Base-by-base conservation (phyloP, 2,329 filamentous ascomycete genomes). In the Microdochium paspali region DNA sequence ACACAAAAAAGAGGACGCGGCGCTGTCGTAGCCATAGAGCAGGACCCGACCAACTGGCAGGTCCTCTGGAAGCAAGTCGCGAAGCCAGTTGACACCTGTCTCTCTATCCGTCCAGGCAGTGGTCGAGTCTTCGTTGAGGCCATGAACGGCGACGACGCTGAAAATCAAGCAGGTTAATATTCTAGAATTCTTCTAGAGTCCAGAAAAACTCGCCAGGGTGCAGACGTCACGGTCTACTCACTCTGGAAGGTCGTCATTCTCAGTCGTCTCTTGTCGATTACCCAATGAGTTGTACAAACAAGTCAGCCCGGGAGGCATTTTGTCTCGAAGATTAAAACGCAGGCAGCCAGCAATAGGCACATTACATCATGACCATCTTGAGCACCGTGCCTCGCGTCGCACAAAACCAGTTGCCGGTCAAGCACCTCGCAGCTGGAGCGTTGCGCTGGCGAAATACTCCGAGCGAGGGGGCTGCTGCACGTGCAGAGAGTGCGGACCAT, bases 71-170 rank as follows among this genome's bases (percentile, higher is more conserved):
- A 63, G 52, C 18, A 65, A 49, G 46, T 65, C 62, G 49, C 55
- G 52, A 10, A 65, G 51, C 64, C 64, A 66, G 13, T 61, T 48
- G 3, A 57, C 50, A 18, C 53, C 50, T 10, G 56, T 58, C 23
- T 47, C 43, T 15, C 50, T 35, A 44, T 64, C 55, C 23, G 60
- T 64, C 63, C 62, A 66, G 18, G 61, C 57, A 18, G 57, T 51
- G 24, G 57, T 28, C 3, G 47, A 53, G 46, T 58, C 56, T 47
- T 61, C 64, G 39, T 55, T 50, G 23, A 67, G 53, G 20, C 61
- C 63, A 52, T 67, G 64, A 20, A 68, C 54, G 28, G 60, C 60
- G 46, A 67, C 62, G 46, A 68, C 57, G 50, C 64, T 67, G 45
- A n/a, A n/a, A n/a, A n/a, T n/a, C n/a, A n/a, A n/a, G n/a, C n/a